Conservation (phyloP, 2,329 filamentous ascomycete genomes). For the Aspergillus pseudotamarii region DNA sequence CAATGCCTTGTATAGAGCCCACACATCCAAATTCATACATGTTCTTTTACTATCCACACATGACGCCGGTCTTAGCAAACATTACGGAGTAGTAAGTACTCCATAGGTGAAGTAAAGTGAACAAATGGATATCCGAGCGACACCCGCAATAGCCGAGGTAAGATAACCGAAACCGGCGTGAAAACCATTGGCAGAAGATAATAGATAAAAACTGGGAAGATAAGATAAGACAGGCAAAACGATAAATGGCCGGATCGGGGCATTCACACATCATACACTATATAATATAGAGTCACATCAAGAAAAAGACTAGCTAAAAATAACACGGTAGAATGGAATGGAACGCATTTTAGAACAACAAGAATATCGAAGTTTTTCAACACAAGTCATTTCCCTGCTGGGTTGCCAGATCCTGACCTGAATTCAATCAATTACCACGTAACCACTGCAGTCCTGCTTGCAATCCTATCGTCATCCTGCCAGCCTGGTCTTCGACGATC, state of each 20-base stretch:
- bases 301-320: constrained; percentile 5
- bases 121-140: too few species aligned
- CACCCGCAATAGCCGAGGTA: constrained; percentile 1
- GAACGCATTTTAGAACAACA: neutral
- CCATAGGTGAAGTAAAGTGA: too few species aligned
- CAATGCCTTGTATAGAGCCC: neutral
- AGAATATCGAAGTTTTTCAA: neutral
- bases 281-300: neutral
- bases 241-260: constrained; percentile 1
- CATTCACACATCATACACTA: constrained; percentile 4
- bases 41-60: neutral
- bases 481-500: neutral
- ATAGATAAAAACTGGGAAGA: constrained; percentile 4
- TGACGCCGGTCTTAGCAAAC: neutral
- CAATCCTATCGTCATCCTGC: constrained; percentile 2
- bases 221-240: constrained; percentile 5
- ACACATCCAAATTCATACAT: neutral
- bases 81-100: neutral
- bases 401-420: neutral
- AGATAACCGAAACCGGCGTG: neutral
- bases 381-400: neutral
- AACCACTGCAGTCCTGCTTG: constrained; percentile 6
- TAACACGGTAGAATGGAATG: constrained; percentile 12
- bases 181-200: neutral
- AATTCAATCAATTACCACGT: constrained; percentile 5